Evolutionary conservation across 129 eudicot genomes (phyloP), one percentile per base, ranked within the genome.

Genomic region (Centaurea solstitialis): DNA sequence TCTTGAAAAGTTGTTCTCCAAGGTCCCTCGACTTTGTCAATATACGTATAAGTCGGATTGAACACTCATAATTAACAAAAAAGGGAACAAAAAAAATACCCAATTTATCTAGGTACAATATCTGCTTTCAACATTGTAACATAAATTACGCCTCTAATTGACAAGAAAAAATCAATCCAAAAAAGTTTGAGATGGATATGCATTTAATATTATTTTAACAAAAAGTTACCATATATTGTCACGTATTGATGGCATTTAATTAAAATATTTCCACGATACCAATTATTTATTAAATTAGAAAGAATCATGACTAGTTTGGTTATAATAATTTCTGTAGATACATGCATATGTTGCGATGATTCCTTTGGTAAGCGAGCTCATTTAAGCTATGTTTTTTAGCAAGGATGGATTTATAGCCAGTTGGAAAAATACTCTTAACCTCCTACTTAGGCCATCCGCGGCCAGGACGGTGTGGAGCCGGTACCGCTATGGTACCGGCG

Each of bases 211-310:
- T 74, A 74, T 50, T 40, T 12, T 26, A 73, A 73, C 75, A 45
- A 47, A 82, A 68, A 81, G 80, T 74, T 59, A 47, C 65, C 70
- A 75, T 45, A 38, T 75, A 12, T 70, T 76, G 76, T 76, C 80
- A 74, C 80, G 30, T 74, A 45, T 53, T 75, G 76, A 68, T 81
- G 57, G 70, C 75, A 67, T 22, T 35, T 45, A 2, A 81, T 66
- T 81, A 45, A 28, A 66, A 66, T 74, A 74, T 12, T 28, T 5
- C 79, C 59, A 73, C 64, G 64, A 73, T 74, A 43, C 35, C 79
- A 75, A 8, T 35, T 68, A 15, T 23, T 57, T 28, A 37, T 59
- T 71, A 72, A 41, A 71, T 72, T 17, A 61, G 22, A 57, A 57
- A 57, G 22, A 57, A 57, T n/a, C 8, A n/a, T 57, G 65, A 57